Conservation (phyloP, 1,139 yeast species). For the Debaryomyces udenii region DNA sequence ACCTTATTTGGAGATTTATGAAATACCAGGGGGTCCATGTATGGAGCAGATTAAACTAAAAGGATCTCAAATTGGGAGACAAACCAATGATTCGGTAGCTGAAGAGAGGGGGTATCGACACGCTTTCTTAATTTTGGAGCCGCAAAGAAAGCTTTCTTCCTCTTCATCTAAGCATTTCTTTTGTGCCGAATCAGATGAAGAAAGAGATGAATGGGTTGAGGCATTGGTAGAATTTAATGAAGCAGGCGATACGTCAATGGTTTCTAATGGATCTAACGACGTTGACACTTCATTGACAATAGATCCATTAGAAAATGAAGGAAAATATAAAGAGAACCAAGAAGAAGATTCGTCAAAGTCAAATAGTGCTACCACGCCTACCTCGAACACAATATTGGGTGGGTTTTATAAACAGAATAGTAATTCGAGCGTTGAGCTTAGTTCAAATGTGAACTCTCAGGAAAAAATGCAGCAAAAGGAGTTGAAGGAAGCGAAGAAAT, state of each 20-base stretch:
- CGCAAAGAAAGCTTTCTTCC: slow-evolving; percentile 54
- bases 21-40: slow-evolving; percentile 58
- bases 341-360: neutral
- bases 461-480: slow-evolving; percentile 12
- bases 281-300: slow-evolving; percentile 4
- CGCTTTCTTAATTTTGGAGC: slow-evolving; percentile 74
- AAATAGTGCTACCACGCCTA: neutral
- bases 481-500: slow-evolving; percentile 41
- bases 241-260: slow-evolving; percentile 14
- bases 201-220: slow-evolving; percentile 78
- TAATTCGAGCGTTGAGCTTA: slow-evolving; percentile 6
- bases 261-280: slow-evolving; percentile 16
- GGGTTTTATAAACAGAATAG: slow-evolving; percentile 4
- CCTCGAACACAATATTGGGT: slow-evolving; percentile 1
- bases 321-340: neutral
- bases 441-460: neutral
- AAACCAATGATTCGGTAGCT: slow-evolving; percentile 59
- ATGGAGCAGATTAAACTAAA: slow-evolving; percentile 61
- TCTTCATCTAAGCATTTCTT: slow-evolving; percentile 64
- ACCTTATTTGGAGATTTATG: slow-evolving; percentile 61
- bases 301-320: slow-evolving; percentile 7
- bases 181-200: slow-evolving; percentile 81
- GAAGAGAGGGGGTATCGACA: slow-evolving; percentile 76
- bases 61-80: slow-evolving; percentile 67
- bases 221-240: slow-evolving; percentile 52